phyloP scores from a whole-genome alignment of 2,329 filamentous ascomycete species.

The Epichloe sp. region DNA sequence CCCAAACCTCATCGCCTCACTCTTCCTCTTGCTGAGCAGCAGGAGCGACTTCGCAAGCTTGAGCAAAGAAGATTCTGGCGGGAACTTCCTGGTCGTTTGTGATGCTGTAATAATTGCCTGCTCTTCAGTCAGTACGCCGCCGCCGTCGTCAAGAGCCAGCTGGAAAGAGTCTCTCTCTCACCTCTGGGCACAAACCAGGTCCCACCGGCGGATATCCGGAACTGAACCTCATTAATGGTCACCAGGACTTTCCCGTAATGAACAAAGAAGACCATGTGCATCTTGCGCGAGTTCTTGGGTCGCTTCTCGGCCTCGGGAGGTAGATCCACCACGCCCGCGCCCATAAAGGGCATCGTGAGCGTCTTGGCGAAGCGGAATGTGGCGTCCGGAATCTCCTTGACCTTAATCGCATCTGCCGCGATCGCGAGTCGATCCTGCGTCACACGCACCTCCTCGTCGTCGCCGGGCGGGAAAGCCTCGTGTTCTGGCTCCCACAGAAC shows the following conservation, averaged over 20 bases:
- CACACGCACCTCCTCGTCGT: slow-evolving; percentile 41
- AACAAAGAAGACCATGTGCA: slow-evolving; percentile 96
- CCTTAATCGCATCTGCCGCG: slow-evolving; percentile 40
- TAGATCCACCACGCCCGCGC: slow-evolving; percentile 79
- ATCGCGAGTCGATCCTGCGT: slow-evolving; percentile 44
- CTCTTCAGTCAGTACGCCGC: background rate
- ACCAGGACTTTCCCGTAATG: slow-evolving; percentile 72
- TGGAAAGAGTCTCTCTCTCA: slow-evolving; percentile 35
- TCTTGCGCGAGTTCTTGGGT: slow-evolving; percentile 83
- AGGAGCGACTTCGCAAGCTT: slow-evolving; percentile 52
- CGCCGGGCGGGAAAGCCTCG: slow-evolving; percentile 38
- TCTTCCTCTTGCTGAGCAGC: background rate
- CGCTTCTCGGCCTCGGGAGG: slow-evolving; percentile 73
- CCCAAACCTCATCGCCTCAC: background rate
- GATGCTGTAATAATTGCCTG: slow-evolving; percentile 91
- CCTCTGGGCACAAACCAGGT: slow-evolving; percentile 93
- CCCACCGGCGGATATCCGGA: slow-evolving; percentile 75
- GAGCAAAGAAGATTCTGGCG: slow-evolving; percentile 81
- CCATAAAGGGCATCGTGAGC: slow-evolving; percentile 72
- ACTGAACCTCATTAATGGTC: slow-evolving; percentile 59
- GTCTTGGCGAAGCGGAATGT: slow-evolving; percentile 85
- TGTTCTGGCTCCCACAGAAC: slow-evolving; percentile 49
- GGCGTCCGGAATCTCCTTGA: slow-evolving; percentile 46
- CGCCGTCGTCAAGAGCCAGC: background rate
- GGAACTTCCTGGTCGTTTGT: slow-evolving; percentile 60